Base-by-base conservation (phyloP, 352 stramenopile species). In the Saprolegnia parasitica region DNA sequence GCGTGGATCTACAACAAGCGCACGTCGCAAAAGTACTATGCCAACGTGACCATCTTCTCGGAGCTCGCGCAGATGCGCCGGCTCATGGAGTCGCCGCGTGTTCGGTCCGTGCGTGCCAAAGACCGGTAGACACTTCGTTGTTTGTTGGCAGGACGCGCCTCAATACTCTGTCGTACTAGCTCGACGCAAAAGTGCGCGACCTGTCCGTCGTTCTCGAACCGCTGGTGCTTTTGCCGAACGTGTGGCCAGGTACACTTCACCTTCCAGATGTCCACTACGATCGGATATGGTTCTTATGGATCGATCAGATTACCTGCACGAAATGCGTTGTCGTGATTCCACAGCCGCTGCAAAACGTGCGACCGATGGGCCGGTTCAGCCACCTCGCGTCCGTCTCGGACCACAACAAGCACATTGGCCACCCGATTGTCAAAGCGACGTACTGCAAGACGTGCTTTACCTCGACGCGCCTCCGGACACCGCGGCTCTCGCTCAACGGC, bases 161-260 rank as follows among this genome's bases (percentile, higher is more conserved):
- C 24, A 60, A 58, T 3, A 20, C 35, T 42, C 35, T 32, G 4
- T 61, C 23, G 11, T 42, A 3, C 39, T 70, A 70, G 63, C 0
- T 54, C 63, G 21, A 26, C 23, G 5, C 63, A 70, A 24, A 70
- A 70, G 32, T 70, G 63, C 42, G 46, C 16, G 21, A 29, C 37
- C 5, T 70, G 63, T 39, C 50, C 63, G 54, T 50, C 46, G 18
- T 21, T 70, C 20, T 47, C 45, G 2, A 70, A 70, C 24, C 54
- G 35, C 21, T 70, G 63, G 63, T 52, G 63, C n/a, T 70, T 29
- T 10, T 70, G 63, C 42, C 63, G 63, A 0, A 70, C 63, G 5
- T 70, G 63, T 47, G 63, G 63, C 23, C 46, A 70, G 63, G 63
- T 70, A 49, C n/a, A n/a, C n/a, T n/a, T n/a, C n/a, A n/a, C n/a